Base-by-base conservation (phyloP, 225 moss, liverwort and hornwort species). In the Rhytidiadelphus loreus region DNA sequence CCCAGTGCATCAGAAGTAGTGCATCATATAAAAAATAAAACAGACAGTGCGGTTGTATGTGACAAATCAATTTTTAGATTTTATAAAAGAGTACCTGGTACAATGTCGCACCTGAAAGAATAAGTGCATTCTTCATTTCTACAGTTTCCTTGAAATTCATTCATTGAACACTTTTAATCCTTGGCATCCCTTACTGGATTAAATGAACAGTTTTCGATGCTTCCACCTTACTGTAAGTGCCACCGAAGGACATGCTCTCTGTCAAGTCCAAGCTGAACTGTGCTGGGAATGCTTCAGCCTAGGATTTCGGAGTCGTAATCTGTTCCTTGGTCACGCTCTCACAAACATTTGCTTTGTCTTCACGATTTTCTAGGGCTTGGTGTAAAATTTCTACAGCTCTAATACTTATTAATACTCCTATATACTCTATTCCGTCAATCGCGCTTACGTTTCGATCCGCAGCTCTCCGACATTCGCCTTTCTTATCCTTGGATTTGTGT, bases 31-130 rank as follows among this genome's bases (percentile, higher is more conserved):
- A 15, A 57, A 52, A 76, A 62, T 62, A 76, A 50, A 74, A 74
- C 48, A 85, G 28, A 63, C 6, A 3, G 22, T 52, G 52, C 48
- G 61, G 61, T 28, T 29, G 11, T 29, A 20, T 37, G 50, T 13
- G 61, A 78, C 62, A 21, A 63, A 53, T 39, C 17, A 3, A n/a
- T 13, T 24, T n/a, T 52, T 52, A 37, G 26, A 28, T 64, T 24
- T 20, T 48, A 5, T 39, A 21, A 41, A 35, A 43, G 65, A 65
- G 92, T 91, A 83, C 98, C 98, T 11, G 96, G 94, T 22, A 84
- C 89, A 15, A 77, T 43, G 89, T 93, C 92, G 39, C 95, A n/a
- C n/a, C n/a, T n/a, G 48, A 48, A 48, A 48, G 48, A 48, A 48
- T 48, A 48, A 48, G 48, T 8, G 48, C 48, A 48, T 48, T 48